Evolutionary conservation across 495 filamentous ascomycete genomes (phyloP), one percentile per base, ranked within the genome.

Genomic region (Aspergillus sclerotiicarbonarius): DNA sequence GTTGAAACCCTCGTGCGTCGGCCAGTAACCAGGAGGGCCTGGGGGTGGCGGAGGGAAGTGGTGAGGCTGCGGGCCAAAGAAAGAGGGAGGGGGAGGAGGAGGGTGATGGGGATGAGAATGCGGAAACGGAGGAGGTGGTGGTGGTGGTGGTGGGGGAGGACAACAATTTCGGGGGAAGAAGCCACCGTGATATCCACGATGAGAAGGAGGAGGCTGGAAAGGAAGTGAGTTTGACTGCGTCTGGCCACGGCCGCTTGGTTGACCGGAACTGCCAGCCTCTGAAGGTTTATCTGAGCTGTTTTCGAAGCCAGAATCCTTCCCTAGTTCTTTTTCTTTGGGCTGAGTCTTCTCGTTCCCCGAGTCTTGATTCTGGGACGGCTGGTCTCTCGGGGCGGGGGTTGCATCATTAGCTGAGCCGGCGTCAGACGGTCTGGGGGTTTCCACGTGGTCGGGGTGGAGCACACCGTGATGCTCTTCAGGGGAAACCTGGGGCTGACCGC

Each of bases 61-160:
- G n/a, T 25, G 46, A 29, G 25, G 29, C 0, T 25, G 29, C 13
- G 47, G 25, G 8, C 12, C 18, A 30, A 29, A 16, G 25, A 50
- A 37, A 20, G 31, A 31, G 7, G 29, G 54, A 49, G 44, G 29
- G 30, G 15, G 30, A 29, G 18, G 45, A 20, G 6, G 53, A 21
- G 51, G 20, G 33, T 43, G 37, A 16, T 61, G 54, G n/a, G 55
- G 48, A 41, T 54, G 61, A 32, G 58, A 58, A 13, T 61, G 55
- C 25, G 54, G 44, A 13, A 16, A 45, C 12, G 47, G 54, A 18
- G 53, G 50, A 53, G 61, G 35, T 19, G 62, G 54, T 35, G 47
- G 54, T 13, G 53, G 50, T 53, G 61, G 35, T 19, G 62, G 54
- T 35, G 51, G 44, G 15, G 21, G 37, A 21, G 41, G 54, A 30